phyloP scores from a whole-genome alignment of 305 asterid species.

The Fraxinus ornus region DNA sequence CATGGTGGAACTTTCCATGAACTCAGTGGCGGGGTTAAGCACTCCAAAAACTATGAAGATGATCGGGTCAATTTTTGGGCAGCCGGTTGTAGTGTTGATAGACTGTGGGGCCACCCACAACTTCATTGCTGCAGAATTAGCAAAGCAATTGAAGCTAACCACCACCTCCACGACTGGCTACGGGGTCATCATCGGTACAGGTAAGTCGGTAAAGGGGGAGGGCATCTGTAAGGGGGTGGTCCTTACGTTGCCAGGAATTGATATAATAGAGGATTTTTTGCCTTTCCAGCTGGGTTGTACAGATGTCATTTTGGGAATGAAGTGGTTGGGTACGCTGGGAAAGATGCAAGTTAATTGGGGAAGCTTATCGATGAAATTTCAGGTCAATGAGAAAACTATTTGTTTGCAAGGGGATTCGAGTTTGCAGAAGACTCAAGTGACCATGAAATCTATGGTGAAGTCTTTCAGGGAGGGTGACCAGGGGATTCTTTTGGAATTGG shows the following conservation, averaged over 20 bases:
- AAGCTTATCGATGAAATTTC: background rate
- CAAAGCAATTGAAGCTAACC: too few species aligned
- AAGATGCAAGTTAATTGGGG: background rate
- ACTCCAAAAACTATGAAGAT: background rate
- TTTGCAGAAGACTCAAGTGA: background rate
- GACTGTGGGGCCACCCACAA: background rate
- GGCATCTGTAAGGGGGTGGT: background rate
- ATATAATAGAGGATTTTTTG: background rate
- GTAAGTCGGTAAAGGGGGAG: background rate
- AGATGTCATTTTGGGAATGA: background rate
- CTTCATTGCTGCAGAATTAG: too few species aligned
- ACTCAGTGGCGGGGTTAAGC: background rate
- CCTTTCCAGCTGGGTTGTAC: background rate
- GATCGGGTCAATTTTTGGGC: background rate
- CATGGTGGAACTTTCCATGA: background rate
- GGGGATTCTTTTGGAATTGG: too few species aligned
- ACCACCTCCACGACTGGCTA: too few species aligned
- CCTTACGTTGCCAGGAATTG: background rate
- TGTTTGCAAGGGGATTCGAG: background rate
- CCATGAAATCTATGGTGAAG: background rate
- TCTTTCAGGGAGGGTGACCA: background rate
- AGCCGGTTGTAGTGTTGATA: background rate
- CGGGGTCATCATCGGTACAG: too few species aligned
- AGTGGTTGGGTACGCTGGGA: background rate
- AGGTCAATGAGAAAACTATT: background rate